A percentile compares a stretch with the other conserved stretches of the same genome.
phyloP scores from a whole-genome alignment of 495 filamentous ascomycete genomes.

The Annulohypoxylon stygium region DNA sequence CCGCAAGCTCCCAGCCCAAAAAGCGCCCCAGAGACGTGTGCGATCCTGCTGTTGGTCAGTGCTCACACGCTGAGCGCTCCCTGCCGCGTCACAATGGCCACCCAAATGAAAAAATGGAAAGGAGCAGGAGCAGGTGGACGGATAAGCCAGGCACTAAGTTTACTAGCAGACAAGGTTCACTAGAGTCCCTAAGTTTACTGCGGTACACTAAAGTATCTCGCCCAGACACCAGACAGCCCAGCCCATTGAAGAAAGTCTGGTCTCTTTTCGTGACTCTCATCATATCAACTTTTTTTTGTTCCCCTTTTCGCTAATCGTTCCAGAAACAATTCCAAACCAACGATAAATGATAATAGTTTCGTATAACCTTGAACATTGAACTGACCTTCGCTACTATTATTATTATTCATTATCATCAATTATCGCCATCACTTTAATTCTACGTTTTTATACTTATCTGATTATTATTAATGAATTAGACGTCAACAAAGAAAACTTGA shows the following conservation, averaged over 20 bases:
- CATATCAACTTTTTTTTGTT: constrained; percentile 18
- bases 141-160: constrained; percentile 6
- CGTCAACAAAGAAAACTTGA: background rate
- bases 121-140: constrained; percentile 23
- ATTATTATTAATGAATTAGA: constrained; percentile 8
- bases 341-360: background rate
- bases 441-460: background rate
- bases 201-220: constrained; percentile 6
- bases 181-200: constrained; percentile 10
- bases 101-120: constrained; percentile 21
- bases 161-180: constrained; percentile 5
- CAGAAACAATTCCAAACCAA: constrained; percentile 8
- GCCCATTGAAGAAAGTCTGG: constrained; percentile 13
- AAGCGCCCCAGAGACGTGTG: constrained; percentile 2
- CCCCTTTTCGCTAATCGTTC: constrained; percentile 26
- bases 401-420: constrained; percentile 8
- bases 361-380: background rate
- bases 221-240: background rate
- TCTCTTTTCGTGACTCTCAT: constrained; percentile 15
- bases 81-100: constrained; percentile 49
- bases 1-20: background rate
- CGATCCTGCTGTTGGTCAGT: constrained; percentile 5
- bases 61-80: constrained; percentile 16
- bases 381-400: constrained; percentile 1
- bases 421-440: background rate